phyloP scores from a whole-genome alignment of 768 basidiomycete species.

The Termitomyces sp. region DNA sequence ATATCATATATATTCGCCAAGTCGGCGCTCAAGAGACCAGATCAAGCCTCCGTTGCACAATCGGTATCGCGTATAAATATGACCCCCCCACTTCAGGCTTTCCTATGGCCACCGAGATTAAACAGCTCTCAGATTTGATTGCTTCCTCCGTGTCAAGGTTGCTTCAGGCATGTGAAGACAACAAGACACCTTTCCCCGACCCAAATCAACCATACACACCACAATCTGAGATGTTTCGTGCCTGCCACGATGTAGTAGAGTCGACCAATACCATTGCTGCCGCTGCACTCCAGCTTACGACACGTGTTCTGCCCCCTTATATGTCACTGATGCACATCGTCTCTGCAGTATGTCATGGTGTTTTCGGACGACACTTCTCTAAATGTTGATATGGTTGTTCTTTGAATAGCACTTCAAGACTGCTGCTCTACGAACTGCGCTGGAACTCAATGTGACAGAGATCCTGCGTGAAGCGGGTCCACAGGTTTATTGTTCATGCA shows the following conservation, averaged over 20 bases:
- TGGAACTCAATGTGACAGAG: slow-evolving; percentile 23
- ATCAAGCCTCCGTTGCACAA: too few relatives aligned
- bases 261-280: slow-evolving; percentile 24
- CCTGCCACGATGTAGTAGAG: slow-evolving; percentile 19
- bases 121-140: slow-evolving; percentile 14
- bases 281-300: slow-evolving; percentile 28
- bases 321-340: too few relatives aligned
- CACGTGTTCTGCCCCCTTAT: not conserved
- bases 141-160: slow-evolving; percentile 17
- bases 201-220: slow-evolving; percentile 21
- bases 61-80: too few relatives aligned
- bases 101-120: slow-evolving; percentile 8
- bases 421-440: slow-evolving; percentile 18
- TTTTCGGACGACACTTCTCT: too few relatives aligned
- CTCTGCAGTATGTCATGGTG: too few relatives aligned
- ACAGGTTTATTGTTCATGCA: slow-evolving; percentile 12
- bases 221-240: slow-evolving; percentile 24
- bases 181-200: slow-evolving; percentile 18
- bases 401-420: slow-evolving; percentile 10
- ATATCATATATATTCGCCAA: too few relatives aligned
- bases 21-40: too few relatives aligned
- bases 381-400: too few relatives aligned
- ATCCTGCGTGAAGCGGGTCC: slow-evolving; percentile 29
- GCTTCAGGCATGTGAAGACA: slow-evolving; percentile 17
- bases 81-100: too few relatives aligned